Evolutionary conservation across 805 yeast genomes (phyloP).

Genomic region (Zygotorulaspora danielsina): DNA sequence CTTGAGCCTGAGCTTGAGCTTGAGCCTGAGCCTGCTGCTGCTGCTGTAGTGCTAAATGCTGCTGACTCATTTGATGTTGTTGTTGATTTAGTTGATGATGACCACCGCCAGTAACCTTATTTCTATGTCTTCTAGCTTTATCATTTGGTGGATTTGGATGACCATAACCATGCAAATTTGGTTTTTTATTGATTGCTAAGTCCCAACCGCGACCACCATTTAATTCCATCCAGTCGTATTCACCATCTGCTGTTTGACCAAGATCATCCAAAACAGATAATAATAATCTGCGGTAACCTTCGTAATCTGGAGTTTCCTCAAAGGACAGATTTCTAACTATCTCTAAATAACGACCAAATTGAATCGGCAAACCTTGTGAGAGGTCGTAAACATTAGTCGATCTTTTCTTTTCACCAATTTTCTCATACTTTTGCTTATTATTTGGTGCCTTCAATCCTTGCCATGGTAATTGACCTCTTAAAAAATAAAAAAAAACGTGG

Average conservation of each 20-base stretch:
- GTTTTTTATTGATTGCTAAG: constrained; percentile 79
- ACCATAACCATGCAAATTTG: constrained; percentile 93
- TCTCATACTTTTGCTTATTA: constrained; percentile 94
- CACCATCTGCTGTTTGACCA: constrained; percentile 73
- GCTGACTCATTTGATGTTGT: constrained; percentile 13
- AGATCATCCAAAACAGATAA: constrained; percentile 71
- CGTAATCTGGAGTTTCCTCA: constrained; percentile 94
- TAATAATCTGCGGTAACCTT: constrained; percentile 72
- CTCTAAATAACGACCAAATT: constrained; percentile 86
- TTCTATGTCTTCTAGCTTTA: constrained; percentile 32
- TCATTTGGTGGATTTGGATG: constrained; percentile 82
- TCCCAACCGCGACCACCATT: constrained; percentile 98
- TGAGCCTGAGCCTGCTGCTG: constrained; percentile 23
- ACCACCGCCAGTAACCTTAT: constrained; percentile 14
- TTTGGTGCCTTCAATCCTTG: constrained; percentile 98
- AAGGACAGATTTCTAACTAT: constrained; percentile 84
- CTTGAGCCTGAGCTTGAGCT: constrained; percentile 25
- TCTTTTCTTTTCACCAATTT: constrained; percentile 94
- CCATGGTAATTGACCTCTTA: constrained; percentile 96
- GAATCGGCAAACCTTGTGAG: constrained; percentile 85
- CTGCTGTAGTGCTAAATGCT: constrained; percentile 21
- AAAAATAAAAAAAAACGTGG: constrained; percentile 91
- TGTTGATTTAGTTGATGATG: constrained; percentile 14
- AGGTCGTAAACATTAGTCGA: constrained; percentile 80
- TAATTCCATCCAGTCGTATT: constrained; percentile 96